Evolutionary conservation across 306 rosid species (phyloP).

Genomic region (Cucurbita pepo): DNA sequence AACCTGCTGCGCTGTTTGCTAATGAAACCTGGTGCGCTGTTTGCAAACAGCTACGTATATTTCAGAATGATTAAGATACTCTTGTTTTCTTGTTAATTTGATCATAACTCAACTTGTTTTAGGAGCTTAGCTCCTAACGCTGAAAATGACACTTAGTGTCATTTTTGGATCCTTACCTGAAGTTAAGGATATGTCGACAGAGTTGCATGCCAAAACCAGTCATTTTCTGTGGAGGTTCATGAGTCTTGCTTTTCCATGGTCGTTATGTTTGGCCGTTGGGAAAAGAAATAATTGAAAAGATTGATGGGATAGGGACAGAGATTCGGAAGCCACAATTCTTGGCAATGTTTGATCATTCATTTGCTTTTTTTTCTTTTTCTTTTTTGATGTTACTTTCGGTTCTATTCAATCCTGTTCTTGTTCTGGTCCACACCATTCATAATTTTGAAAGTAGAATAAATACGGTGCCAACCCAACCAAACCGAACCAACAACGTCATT

Average conservation of each 20-base stretch:
- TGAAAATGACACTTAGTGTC: not conserved
- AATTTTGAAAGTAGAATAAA: not conserved
- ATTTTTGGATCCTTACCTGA: not conserved
- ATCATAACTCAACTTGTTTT: not conserved
- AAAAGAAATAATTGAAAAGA: not conserved
- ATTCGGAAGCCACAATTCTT: slow-evolving; percentile 1
- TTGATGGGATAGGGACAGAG: not conserved
- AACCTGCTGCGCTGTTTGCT: not conserved
- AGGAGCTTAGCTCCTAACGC: no score
- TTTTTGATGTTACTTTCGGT: not conserved
- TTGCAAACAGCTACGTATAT: no score
- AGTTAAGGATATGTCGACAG: not conserved
- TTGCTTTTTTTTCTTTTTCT: no score
- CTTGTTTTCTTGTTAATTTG: not conserved
- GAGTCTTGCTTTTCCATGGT: not conserved
- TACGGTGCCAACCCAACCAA: no score
- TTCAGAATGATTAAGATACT: not conserved
- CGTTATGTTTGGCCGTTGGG: slow-evolving; percentile 1
- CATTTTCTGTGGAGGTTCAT: not conserved
- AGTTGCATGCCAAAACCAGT: not conserved
- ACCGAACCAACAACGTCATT: not conserved
- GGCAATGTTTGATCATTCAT: not conserved
- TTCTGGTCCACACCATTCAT: not conserved
- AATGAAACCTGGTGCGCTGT: no score
- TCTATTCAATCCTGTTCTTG: not conserved